These are phyloP conservation scores for Globisporangium lucens DNA, from an alignment of 352 stramenopile genomes.

Conservation along the genomic window DNA sequence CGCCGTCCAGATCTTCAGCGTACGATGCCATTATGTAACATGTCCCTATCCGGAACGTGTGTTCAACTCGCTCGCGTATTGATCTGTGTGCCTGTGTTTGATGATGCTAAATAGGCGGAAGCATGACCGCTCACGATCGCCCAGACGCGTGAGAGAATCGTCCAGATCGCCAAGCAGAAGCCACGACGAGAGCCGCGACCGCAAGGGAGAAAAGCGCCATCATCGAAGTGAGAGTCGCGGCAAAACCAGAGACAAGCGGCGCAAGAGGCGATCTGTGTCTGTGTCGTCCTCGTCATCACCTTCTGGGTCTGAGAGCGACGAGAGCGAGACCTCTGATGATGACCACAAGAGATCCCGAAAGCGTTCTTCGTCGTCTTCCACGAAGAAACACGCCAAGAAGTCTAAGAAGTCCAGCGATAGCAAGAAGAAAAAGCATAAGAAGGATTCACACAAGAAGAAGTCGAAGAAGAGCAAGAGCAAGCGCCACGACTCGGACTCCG, in stretches of 20 bases:
- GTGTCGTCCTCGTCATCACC: slow-evolving; percentile 21
- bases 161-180: slow-evolving; percentile 3
- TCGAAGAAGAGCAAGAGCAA: slow-evolving; percentile 32
- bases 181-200: neutral
- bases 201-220: slow-evolving; percentile 4
- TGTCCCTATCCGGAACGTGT: neutral
- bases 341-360: slow-evolving; percentile 12
- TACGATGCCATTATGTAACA: neutral
- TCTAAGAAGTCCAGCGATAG: slow-evolving; percentile 21
- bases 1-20: slow-evolving; percentile 21
- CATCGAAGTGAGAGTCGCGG: slow-evolving; percentile 1
- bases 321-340: slow-evolving; percentile 17
- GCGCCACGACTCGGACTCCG: slow-evolving; percentile 16
- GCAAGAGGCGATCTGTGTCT: neutral
- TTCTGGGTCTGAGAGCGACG: slow-evolving; percentile 26
- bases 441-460: slow-evolving; percentile 31
- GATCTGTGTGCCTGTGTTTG: neutral
- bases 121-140: slow-evolving; percentile 16
- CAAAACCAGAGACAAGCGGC: slow-evolving; percentile 7
- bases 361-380: slow-evolving; percentile 13
- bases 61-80: neutral
- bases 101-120: slow-evolving; percentile 13
- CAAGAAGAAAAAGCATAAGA: slow-evolving; percentile 40
- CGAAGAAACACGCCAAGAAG: slow-evolving; percentile 35
- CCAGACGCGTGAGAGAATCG: slow-evolving; percentile 3